Evolutionary conservation across 2,329 filamentous ascomycete species (phyloP).

Genomic region (Penicillium sp.): DNA sequence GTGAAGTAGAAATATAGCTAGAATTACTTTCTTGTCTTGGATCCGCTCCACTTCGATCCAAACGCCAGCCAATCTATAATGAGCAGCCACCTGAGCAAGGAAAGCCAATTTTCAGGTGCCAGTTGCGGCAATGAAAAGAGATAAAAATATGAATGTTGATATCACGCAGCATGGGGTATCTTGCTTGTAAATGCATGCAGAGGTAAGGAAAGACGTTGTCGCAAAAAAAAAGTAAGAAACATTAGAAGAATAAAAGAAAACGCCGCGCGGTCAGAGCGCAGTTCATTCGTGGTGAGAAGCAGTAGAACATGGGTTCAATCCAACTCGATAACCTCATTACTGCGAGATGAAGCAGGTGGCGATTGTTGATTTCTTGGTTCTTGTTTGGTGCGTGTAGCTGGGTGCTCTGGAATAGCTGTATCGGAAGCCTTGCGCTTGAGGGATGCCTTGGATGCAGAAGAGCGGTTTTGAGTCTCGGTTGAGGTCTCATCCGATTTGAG

Average conservation of each 20-base stretch:
- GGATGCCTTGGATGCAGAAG: not conserved
- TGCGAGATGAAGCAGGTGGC: not conserved
- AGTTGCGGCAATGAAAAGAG: not conserved
- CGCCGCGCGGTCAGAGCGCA: not conserved
- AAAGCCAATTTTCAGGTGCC: not conserved
- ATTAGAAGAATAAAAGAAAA: not conserved
- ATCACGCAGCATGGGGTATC: constrained; percentile 12
- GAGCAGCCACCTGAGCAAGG: too few species aligned
- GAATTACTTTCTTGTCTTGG: too few species aligned
- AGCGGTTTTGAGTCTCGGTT: not conserved
- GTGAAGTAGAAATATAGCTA: too few species aligned
- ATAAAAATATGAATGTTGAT: not conserved
- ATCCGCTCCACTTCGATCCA: too few species aligned
- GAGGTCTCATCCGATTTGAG: constrained; percentile 28
- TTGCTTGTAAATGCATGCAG: constrained; percentile 9
- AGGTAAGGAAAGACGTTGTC: not conserved
- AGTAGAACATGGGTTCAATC: not conserved
- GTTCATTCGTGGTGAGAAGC: not conserved
- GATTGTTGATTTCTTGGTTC: not conserved
- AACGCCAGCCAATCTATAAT: too few species aligned
- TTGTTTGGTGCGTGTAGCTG: not conserved
- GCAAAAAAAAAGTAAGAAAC: not conserved
- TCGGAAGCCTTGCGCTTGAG: constrained; percentile 15
- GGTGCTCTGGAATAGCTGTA: not conserved
- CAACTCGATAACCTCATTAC: not conserved